Evolutionary conservation across 2,329 filamentous ascomycete genomes (phyloP).

Genomic region (Colletotrichum caudatum): DNA sequence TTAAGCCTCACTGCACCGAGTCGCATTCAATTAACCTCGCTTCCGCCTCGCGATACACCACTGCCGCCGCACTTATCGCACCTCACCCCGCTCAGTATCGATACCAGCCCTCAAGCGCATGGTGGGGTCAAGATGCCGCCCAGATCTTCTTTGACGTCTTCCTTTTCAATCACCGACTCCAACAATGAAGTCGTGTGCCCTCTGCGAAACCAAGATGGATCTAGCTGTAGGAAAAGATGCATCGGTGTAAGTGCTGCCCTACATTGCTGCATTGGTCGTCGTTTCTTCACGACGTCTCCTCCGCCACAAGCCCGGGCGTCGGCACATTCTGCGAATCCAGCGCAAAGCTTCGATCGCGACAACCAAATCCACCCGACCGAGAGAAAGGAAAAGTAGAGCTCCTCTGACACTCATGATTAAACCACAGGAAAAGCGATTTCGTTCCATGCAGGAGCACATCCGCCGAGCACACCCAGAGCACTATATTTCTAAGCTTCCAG

Average conservation of each 20-base stretch:
- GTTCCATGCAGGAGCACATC: conserved; percentile 99
- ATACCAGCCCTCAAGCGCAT: conserved; percentile 54
- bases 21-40: conserved; percentile 51
- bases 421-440: conserved; percentile 88
- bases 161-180: conserved; percentile 90
- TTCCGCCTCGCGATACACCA: conserved; percentile 40
- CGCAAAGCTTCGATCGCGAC: conserved; percentile 33
- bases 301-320: conserved; percentile 23
- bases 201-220: conserved; percentile 94
- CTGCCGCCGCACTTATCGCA: conserved; percentile 45
- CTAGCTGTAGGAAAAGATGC: conserved; percentile 96
- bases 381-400: conserved; percentile 37
- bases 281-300: conserved; percentile 19
- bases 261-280: conserved; percentile 12
- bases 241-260: conserved; percentile 83
- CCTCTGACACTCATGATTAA: conserved; percentile 42
- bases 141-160: conserved; percentile 86
- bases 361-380: conserved; percentile 18
- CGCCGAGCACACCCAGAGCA: conserved; percentile 95
- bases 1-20: conserved; percentile 40
- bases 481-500: conserved; percentile 97
- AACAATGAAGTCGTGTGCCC: conserved; percentile 98
- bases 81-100: conserved; percentile 53
- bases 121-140: conserved; percentile 85
- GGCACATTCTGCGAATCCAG: conserved; percentile 19